Evolutionary conservation across 805 yeast species (phyloP).

Genomic region (Hanseniaspora pseudoguilliermondii): DNA sequence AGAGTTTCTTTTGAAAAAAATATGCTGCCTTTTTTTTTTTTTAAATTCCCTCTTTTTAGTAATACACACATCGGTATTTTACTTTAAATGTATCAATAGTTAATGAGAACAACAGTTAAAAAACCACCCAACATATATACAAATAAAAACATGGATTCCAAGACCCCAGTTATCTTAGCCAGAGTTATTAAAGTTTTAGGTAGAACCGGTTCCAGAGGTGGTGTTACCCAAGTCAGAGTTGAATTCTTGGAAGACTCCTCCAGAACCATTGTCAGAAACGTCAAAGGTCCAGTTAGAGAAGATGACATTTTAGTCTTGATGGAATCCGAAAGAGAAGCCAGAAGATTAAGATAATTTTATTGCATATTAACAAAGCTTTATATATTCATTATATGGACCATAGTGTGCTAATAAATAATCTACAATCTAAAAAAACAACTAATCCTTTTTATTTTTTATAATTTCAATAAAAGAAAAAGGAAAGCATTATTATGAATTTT

Average conservation of each 20-base stretch:
- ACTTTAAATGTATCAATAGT: conserved; percentile 1
- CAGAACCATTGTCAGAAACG: conserved; percentile 94
- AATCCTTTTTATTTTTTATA: not conserved
- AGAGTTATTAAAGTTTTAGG: conserved; percentile 99
- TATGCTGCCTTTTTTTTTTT: too few species aligned
- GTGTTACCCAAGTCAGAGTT: conserved; percentile 97
- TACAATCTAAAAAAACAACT: not conserved
- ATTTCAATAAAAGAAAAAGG: not conserved
- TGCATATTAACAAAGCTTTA: not conserved
- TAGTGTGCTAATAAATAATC: not conserved
- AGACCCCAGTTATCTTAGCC: conserved; percentile 97
- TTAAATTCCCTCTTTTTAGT: too few species aligned
- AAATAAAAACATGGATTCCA: conserved; percentile 27
- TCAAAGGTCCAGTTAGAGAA: conserved; percentile 95
- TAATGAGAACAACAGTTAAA: not conserved
- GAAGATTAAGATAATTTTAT: conserved; percentile 63
- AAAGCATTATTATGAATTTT: not conserved
- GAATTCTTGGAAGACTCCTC: conserved; percentile 90
- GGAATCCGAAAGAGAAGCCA: conserved; percentile 99
- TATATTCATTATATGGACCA: conserved; percentile 1
- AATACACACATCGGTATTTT: not conserved
- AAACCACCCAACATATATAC: conserved; percentile 12
- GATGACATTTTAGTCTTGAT: conserved; percentile 96
- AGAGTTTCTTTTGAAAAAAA: too few species aligned
- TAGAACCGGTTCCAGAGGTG: conserved; percentile 99